These are phyloP conservation scores for Colletotrichum truncatum DNA, from an alignment of 2,329 filamentous ascomycete species.

Conservation along the genomic window DNA sequence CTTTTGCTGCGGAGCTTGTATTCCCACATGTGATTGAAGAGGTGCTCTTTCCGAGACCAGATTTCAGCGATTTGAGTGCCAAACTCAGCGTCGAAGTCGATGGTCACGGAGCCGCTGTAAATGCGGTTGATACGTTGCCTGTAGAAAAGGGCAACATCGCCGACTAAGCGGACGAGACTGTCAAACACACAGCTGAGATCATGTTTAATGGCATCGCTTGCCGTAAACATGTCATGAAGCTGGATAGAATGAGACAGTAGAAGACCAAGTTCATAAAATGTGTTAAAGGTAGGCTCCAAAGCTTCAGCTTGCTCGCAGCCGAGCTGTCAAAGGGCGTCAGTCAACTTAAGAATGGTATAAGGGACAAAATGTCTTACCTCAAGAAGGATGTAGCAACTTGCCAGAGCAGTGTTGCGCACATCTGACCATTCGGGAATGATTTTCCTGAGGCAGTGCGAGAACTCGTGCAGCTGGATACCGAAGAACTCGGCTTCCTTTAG, in stretches of 20 bases:
- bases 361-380: conserved; percentile 39
- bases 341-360: fast-evolving
- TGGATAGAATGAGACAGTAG: conserved; percentile 46
- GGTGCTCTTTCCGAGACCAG: conserved; percentile 42
- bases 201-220: conserved; percentile 41
- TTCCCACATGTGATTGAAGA: conserved; percentile 46
- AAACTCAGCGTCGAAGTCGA: conserved; percentile 48
- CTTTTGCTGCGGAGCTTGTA: conserved; percentile 40
- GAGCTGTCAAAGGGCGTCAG: conserved; percentile 37
- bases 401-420: conserved; percentile 40
- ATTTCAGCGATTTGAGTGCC: conserved; percentile 44
- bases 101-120: conserved; percentile 34
- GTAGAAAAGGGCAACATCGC: conserved; percentile 45
- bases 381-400: conserved; percentile 47
- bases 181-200: conserved; percentile 45
- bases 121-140: conserved; percentile 43
- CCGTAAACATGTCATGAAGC: conserved; percentile 45
- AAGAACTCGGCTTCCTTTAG: conserved; percentile 51
- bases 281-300: conserved; percentile 48
- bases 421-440: conserved; percentile 36
- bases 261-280: conserved; percentile 48
- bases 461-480: conserved; percentile 47
- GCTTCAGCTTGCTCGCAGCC: conserved; percentile 47
- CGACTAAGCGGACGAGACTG: conserved; percentile 44
- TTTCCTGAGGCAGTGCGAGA: conserved; percentile 42